Evolutionary conservation across 495 filamentous ascomycete genomes (phyloP).

Genomic region (Articulospora tetracladia): DNA sequence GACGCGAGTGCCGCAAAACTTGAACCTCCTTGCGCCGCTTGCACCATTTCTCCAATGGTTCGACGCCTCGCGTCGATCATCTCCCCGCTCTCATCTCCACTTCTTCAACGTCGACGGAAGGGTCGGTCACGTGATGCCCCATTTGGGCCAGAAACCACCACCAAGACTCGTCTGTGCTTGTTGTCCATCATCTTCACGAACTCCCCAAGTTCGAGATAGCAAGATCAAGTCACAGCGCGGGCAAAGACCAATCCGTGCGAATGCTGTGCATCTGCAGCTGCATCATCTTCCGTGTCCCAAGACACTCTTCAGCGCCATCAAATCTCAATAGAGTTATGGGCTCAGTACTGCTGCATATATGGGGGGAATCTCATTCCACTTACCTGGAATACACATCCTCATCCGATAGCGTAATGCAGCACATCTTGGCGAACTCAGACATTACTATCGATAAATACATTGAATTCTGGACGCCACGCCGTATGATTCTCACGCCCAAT

Average conservation of each 20-base stretch:
- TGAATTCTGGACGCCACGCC: neutral
- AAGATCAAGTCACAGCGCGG: neutral
- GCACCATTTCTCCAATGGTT: neutral
- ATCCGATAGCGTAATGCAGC: neutral
- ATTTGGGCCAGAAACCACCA: neutral
- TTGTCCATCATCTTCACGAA: neutral
- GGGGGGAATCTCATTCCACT: neutral
- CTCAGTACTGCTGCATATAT: neutral
- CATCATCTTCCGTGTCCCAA: neutral
- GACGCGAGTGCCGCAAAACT: neutral
- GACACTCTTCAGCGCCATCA: neutral
- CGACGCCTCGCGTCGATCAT: neutral
- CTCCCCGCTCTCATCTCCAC: neutral
- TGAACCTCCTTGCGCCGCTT: neutral
- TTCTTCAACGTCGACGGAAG: neutral
- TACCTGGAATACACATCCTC: neutral
- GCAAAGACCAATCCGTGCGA: too few relatives aligned
- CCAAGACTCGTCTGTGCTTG: neutral
- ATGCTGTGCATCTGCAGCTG: neutral
- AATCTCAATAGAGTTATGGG: neutral
- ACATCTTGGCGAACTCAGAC: neutral
- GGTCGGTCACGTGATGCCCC: neutral
- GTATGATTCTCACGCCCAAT: neutral
- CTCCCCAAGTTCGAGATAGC: too few relatives aligned
- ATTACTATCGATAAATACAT: neutral